These are phyloP conservation scores for Coelastrella sp. DNA, from an alignment of 139 green algal genomes.

Conservation along the genomic window DNA sequence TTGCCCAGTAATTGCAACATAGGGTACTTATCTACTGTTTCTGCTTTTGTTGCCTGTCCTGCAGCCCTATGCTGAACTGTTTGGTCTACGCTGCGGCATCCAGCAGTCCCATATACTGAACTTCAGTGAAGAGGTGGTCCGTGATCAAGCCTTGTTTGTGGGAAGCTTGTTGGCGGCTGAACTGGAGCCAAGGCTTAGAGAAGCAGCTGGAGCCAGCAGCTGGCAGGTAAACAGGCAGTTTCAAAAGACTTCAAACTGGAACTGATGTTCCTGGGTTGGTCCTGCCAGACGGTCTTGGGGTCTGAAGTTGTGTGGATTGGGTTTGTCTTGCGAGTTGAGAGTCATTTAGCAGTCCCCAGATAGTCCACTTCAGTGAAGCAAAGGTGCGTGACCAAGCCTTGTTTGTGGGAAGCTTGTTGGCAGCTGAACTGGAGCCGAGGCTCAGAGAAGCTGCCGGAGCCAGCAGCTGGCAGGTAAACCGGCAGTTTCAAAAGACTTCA, in stretches of 20 bases:
- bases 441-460: constrained; percentile 75
- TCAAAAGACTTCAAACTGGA: no score
- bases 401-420: constrained; percentile 81
- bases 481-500: no score
- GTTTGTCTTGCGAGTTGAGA: no score
- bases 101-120: constrained; percentile 81
- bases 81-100: constrained; percentile 67
- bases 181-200: constrained; percentile 75
- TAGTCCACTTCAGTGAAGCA: constrained; percentile 94
- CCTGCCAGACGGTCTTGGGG: no score
- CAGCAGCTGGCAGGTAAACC: constrained; percentile 77
- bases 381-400: constrained; percentile 86
- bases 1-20: not conserved
- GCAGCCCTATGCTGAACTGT: constrained; percentile 80
- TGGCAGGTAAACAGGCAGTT: constrained; percentile 74
- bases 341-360: no score
- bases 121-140: constrained; percentile 92
- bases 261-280: no score
- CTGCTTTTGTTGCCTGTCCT: constrained; percentile 41
- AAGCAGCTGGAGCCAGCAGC: constrained; percentile 70
- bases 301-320: no score
- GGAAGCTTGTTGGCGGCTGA: constrained; percentile 71
- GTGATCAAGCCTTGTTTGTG: constrained; percentile 84
- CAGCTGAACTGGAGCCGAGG: constrained; percentile 68
- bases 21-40: not conserved